phyloP scores from a whole-genome alignment of 2,329 filamentous ascomycete species.

The Fusarium dimerum region DNA sequence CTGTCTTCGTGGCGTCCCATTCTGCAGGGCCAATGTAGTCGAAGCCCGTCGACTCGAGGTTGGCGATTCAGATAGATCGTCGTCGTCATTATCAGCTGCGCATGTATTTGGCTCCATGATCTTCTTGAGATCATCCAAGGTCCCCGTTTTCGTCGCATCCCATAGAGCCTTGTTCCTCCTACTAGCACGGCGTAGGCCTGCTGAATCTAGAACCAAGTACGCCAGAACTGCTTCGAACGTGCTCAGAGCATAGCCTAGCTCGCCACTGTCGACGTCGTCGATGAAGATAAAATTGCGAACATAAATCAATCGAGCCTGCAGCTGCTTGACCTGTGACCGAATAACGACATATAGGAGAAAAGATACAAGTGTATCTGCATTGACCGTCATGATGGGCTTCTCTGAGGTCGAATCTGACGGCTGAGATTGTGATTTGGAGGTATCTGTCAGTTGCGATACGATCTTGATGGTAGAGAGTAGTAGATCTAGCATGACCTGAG shows the following conservation, averaged over 20 bases:
- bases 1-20: constrained; percentile 41
- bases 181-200: constrained; percentile 79
- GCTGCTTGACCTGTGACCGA: constrained; percentile 79
- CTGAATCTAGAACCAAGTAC: constrained; percentile 82
- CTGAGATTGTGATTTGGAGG: constrained; percentile 42
- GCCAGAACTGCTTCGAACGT: constrained; percentile 93
- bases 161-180: constrained; percentile 83
- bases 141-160: constrained; percentile 80
- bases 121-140: constrained; percentile 70
- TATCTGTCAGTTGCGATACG: constrained; percentile 68
- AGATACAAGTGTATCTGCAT: constrained; percentile 92
- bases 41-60: constrained; percentile 48
- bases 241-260: constrained; percentile 93
- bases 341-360: constrained; percentile 91
- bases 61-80: constrained; percentile 42
- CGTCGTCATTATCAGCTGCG: constrained; percentile 49
- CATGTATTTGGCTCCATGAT: constrained; percentile 74
- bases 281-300: constrained; percentile 98
- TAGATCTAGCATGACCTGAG: constrained; percentile 86
- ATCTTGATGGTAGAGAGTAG: constrained; percentile 80
- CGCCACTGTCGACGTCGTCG: constrained; percentile 93
- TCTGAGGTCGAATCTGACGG: constrained; percentile 43
- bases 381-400: constrained; percentile 61
- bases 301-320: constrained; percentile 88
- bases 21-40: constrained; percentile 48